These are phyloP conservation scores for Fusarium denticulatum DNA, from an alignment of 2,329 filamentous ascomycete species.

Conservation along the genomic window DNA sequence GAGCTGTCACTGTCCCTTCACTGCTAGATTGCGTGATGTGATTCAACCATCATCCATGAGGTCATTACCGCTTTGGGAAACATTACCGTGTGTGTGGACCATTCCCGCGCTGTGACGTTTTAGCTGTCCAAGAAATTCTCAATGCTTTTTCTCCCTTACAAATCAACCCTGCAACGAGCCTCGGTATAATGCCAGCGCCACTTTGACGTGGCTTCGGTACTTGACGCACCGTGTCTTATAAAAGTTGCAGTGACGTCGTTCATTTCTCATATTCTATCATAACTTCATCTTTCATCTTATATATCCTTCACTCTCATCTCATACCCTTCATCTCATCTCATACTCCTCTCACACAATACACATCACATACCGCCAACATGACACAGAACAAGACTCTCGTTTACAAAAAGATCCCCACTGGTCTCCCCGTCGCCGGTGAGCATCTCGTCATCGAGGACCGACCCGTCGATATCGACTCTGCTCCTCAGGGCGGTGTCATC, in stretches of 20 bases:
- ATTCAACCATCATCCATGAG: not conserved
- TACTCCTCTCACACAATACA: not conserved
- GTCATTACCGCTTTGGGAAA: constrained; percentile 32
- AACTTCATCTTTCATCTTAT: not conserved
- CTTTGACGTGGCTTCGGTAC: constrained; percentile 11
- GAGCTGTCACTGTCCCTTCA: not conserved
- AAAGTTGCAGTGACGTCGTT: constrained; percentile 23
- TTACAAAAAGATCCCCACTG: constrained; percentile 75
- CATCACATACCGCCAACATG: constrained; percentile 42
- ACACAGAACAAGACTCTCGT: constrained; percentile 76
- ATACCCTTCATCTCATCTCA: not conserved
- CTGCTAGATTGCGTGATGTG: not conserved
- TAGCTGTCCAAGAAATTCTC: constrained; percentile 4
- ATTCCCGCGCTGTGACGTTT: constrained; percentile 22
- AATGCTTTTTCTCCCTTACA: constrained; percentile 17
- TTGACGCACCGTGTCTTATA: constrained; percentile 2
- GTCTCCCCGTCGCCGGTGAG: constrained; percentile 74
- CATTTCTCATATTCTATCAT: not conserved
- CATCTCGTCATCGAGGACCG: constrained; percentile 74
- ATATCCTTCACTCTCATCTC: not conserved
- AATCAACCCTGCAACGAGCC: constrained; percentile 19
- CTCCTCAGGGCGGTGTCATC: constrained; percentile 72
- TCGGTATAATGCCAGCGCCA: constrained; percentile 16
- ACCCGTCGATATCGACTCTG: constrained; percentile 70
- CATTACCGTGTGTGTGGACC: constrained; percentile 30